Base-by-base conservation (phyloP, 768 basidiomycete genomes). In the Suillus luteus region DNA sequence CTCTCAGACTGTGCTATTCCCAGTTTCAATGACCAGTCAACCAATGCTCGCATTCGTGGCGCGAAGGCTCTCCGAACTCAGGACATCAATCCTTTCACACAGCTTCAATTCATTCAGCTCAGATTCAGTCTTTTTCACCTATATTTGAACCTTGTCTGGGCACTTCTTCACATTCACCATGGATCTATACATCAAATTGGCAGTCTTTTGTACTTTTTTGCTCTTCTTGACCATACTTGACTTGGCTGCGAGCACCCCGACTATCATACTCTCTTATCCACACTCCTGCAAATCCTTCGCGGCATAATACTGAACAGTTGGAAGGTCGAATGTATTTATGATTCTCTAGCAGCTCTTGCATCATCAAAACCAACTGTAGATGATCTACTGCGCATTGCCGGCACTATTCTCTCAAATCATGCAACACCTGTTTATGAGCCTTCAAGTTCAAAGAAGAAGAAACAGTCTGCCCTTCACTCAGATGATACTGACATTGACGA, bases 271-370 rank as follows among this genome's bases (percentile, higher is more conserved):
- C 76, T 0, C 0, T 43, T 76, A 0, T 10, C 55, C 1, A 64
- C 54, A 0, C 62, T 70, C 0, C 11, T 61, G 7, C 77, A 80
- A 49, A 74, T 79, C 5, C 66, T 78, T 2, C 67, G 70, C 9
- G 79, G 77, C 1, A 40, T 77, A 1, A 40, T 80, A 1, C 67
- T 80, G 0, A 68, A 76, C 64, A 72, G 72, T 0, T 80, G 78
- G 78, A 22, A 22, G 8, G 61, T n/a, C 12, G 67, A 72, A 38
- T 74, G 68, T 54, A 70, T 76, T 0, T 61, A 58, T 37, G 0
- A 24, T 0, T 54, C 46, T 0, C 59, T 76, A 0, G 37, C 59
- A 1, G 62, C 44, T 5, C 77, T 70, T 65, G 66, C 72, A 0
- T 38, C 52, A 19, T 67, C 74, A 0, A 73, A 78, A 11, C 79